A percentile compares a stretch with the other conserved stretches of the same genome.
Evolutionary conservation across 2,329 filamentous ascomycete species (phyloP).

Genomic region (Alternaria sp.): DNA sequence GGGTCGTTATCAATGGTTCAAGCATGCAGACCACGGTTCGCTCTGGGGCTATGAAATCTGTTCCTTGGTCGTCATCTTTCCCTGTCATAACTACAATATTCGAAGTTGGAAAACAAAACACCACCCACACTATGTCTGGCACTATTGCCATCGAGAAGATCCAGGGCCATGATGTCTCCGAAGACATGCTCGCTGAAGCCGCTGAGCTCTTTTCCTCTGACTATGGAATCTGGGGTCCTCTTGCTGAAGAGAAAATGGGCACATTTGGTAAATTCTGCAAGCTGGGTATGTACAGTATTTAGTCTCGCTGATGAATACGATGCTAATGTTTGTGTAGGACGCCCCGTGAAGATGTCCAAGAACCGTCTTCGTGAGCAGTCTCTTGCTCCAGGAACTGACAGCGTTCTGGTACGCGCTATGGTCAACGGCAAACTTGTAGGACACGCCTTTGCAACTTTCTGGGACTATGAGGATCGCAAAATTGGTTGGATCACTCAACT

Average conservation of each 20-base stretch:
- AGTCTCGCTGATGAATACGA: background rate
- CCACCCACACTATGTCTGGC: background rate
- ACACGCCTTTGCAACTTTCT: background rate
- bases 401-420: background rate
- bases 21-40: background rate
- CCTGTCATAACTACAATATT: background rate
- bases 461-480: background rate
- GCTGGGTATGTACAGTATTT: background rate
- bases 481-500: background rate
- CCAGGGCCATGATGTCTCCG: background rate
- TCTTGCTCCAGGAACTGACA: background rate
- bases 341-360: background rate
- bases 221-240: background rate
- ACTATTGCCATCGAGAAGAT: background rate
- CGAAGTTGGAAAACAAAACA: background rate
- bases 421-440: background rate
- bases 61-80: background rate
- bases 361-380: background rate
- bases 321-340: background rate
- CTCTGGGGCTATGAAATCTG: background rate
- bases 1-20: background rate
- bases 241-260: background rate
- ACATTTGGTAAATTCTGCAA: background rate
- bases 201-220: background rate
- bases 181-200: background rate